These are phyloP conservation scores for Ophiocordyceps camponoti-floridani DNA, from an alignment of 2,329 filamentous ascomycete species.

Conservation along the genomic window DNA sequence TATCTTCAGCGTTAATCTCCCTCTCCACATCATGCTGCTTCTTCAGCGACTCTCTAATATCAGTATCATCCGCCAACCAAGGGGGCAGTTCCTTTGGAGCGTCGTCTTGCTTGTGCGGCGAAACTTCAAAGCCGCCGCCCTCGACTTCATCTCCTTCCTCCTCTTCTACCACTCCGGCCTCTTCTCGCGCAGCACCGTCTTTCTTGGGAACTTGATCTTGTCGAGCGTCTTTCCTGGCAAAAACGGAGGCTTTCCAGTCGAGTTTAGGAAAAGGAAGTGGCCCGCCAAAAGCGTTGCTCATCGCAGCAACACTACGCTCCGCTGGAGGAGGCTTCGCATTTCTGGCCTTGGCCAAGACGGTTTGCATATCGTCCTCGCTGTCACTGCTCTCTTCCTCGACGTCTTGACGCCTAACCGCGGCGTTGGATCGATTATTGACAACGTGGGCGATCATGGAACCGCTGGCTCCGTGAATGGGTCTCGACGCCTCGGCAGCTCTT, in stretches of 20 bases:
- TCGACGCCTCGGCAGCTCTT: conserved; percentile 28
- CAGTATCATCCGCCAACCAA: conserved; percentile 50
- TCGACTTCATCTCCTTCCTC: conserved; percentile 22
- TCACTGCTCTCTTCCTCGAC: conserved; percentile 34
- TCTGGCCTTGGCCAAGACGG: conserved; percentile 56
- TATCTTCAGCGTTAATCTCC: conserved; percentile 47
- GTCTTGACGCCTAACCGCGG: conserved; percentile 27
- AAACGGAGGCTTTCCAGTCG: conserved; percentile 46
- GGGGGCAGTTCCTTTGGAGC: conserved; percentile 49
- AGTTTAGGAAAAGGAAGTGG: conserved; percentile 85
- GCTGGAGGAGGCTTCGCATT: conserved; percentile 30
- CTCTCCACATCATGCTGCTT: conserved; percentile 37
- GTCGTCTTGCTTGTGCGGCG: conserved; percentile 18
- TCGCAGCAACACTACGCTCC: conserved; percentile 26
- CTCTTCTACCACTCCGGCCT: too few species aligned
- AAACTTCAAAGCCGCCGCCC: conserved; percentile 49
- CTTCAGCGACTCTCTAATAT: conserved; percentile 46
- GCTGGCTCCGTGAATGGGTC: conserved; percentile 29
- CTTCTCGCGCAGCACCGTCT: conserved; percentile 6
- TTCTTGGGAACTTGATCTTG: conserved; percentile 8
- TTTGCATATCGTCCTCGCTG: conserved; percentile 63
- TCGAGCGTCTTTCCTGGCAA: conserved; percentile 21
- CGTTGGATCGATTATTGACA: conserved; percentile 55
- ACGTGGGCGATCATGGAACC: conserved; percentile 52
- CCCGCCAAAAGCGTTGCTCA: conserved; percentile 51